These are phyloP conservation scores for Aspergillus alliaceus DNA, from an alignment of 2,329 filamentous ascomycete species.

Conservation along the genomic window DNA sequence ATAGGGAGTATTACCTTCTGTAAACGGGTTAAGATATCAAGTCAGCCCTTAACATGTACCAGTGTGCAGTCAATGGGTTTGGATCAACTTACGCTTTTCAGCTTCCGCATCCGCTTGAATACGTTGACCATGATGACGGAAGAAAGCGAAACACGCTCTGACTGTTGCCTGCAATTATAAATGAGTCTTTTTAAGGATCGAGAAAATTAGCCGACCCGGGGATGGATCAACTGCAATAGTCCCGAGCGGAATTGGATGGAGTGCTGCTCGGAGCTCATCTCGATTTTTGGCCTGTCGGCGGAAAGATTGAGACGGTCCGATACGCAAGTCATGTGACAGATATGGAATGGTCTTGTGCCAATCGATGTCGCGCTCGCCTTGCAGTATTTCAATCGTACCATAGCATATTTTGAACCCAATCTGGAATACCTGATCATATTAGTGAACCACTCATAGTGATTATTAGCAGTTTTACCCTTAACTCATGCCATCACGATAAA, in stretches of 20 bases:
- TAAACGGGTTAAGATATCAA: constrained; percentile 9
- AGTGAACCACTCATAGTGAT: background rate
- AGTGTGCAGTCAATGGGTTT: background rate
- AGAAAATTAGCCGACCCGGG: background rate
- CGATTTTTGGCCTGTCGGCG: constrained; percentile 22
- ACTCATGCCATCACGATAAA: background rate
- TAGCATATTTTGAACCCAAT: background rate
- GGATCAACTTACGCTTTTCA: constrained; percentile 61
- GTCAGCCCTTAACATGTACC: background rate
- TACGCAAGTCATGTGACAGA: background rate
- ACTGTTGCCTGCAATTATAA: background rate
- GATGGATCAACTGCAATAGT: background rate
- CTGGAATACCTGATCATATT: background rate
- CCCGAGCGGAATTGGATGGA: background rate
- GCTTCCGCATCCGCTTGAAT: constrained; percentile 68
- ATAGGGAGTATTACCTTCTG: constrained; percentile 26
- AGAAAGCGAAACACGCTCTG: background rate
- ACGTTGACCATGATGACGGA: constrained; percentile 48
- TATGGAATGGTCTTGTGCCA: background rate
- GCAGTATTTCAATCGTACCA: background rate
- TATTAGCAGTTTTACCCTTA: too few species aligned
- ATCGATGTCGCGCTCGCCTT: background rate
- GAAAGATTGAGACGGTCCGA: constrained; percentile 19
- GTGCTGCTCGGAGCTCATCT: constrained; percentile 14
- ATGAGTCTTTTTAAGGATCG: background rate